Base-by-base conservation (phyloP, 2,329 filamentous ascomycete genomes). In the Emergomyces orientalis region DNA sequence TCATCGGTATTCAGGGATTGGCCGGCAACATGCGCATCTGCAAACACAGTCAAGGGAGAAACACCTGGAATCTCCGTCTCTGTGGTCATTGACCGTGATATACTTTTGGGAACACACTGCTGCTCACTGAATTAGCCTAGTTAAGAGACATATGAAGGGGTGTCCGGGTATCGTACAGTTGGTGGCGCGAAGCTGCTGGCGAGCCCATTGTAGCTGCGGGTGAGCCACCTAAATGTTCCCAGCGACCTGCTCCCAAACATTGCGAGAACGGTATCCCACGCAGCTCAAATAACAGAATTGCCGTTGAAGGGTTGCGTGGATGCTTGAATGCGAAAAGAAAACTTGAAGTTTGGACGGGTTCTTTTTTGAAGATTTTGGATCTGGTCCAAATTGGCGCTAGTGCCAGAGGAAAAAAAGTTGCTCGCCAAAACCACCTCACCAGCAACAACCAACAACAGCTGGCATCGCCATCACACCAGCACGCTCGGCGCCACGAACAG, bases 31-130 rank as follows among this genome's bases (percentile, higher is more conserved):
- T 62, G 62, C n/a, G 63, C 63, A 58, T 49, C 55, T 19, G 60
- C 63, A 43, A 63, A 65, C 13, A 62, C 47, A 39, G 72, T 67
- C 62, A 75, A 72, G 60, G 69, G 63, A 30, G 69, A 62, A 59
- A 67, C 67, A 56, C 65, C 63, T 22, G 73, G 70, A 25, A 71
- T 62, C 63, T 75, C 69, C 27, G 77, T 72, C 64, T 81, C 79
- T 62, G 81, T 82, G 49, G 80, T 79, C 76, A 82, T 81, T 67
- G 78, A 76, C 63, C 66, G 63, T 41, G 57, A 59, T 7, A 60
- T 27, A 22, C 64, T 62, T 47, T 62, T 66, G n/a, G 66, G 43
- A 25, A 65, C 19, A 43, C 63, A 65, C 63, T 66, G 61, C 64
- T 67, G 30, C 49, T 62, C 22, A 34, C 61, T 55, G 25, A 59